phyloP scores from a whole-genome alignment of 2,329 filamentous ascomycete species.

The Bipolaris cookei region DNA sequence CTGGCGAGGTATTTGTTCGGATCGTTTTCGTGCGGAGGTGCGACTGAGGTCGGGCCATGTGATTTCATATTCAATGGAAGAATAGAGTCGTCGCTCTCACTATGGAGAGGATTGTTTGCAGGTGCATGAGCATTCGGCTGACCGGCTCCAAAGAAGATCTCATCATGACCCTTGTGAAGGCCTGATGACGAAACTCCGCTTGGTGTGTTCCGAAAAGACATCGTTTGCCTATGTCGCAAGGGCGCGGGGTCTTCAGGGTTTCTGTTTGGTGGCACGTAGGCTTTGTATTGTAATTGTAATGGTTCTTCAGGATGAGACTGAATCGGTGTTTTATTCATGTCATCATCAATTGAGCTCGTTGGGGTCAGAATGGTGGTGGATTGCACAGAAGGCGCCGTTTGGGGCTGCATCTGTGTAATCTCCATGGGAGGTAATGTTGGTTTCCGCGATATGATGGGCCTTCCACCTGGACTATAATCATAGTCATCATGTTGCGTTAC shows the following conservation, averaged over 20 bases:
- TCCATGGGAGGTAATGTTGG: constrained; percentile 23
- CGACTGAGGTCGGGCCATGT: constrained; percentile 20
- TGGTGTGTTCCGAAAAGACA: constrained; percentile 26
- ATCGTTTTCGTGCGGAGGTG: constrained; percentile 20
- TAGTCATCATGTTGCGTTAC: constrained; percentile 28
- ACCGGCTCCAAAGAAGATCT: constrained; percentile 45
- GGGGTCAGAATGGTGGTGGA: constrained; percentile 44
- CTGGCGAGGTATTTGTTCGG: constrained; percentile 26
- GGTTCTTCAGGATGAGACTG: constrained; percentile 40
- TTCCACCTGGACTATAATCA: constrained; percentile 61
- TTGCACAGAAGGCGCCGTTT: constrained; percentile 30
- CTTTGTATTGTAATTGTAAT: constrained; percentile 38
- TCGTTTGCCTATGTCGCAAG: constrained; percentile 32
- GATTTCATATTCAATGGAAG: constrained; percentile 35
- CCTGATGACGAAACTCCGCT: constrained; percentile 13
- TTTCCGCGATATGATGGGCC: constrained; percentile 52
- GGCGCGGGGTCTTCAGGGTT: constrained; percentile 17
- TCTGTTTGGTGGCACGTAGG: constrained; percentile 38
- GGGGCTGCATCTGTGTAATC: constrained; percentile 19
- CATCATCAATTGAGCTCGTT: constrained; percentile 44
- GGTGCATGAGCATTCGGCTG: constrained; percentile 17
- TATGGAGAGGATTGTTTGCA: constrained; percentile 27
- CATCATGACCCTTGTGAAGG: constrained; percentile 34
- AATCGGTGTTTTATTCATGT: constrained; percentile 40
- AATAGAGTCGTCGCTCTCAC: constrained; percentile 30